These are phyloP conservation scores for Ziziphus jujuba DNA, from an alignment of 306 rosid species.

Conservation along the genomic window DNA sequence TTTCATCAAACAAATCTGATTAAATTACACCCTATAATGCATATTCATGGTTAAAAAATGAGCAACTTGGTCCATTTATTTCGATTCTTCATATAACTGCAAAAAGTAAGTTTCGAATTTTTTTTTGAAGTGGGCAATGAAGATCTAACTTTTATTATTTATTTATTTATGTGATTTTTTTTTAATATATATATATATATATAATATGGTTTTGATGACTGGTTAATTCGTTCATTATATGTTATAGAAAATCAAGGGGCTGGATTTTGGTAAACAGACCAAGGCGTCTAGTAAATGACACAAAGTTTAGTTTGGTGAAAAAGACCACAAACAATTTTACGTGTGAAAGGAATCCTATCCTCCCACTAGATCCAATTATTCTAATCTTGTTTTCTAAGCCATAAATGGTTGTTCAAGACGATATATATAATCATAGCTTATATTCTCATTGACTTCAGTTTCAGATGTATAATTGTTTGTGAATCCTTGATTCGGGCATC, in stretches of 20 bases:
- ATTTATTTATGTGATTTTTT: too few relatives aligned
- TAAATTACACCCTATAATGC: too few relatives aligned
- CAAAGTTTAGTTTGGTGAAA: constrained; percentile 15
- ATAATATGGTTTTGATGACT: background rate
- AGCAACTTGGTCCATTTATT: too few relatives aligned
- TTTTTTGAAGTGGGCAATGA: too few relatives aligned
- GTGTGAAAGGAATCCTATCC: constrained; percentile 44
- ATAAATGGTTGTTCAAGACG: constrained; percentile 25
- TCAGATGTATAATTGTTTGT: too few relatives aligned
- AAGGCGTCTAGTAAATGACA: constrained; percentile 8
- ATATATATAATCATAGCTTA: constrained; percentile 1
- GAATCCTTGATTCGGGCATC: too few relatives aligned
- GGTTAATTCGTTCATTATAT: constrained; percentile 26
- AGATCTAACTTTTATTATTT: too few relatives aligned
- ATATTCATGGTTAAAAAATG: too few relatives aligned
- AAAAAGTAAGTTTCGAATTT: too few relatives aligned
- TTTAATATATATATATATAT: background rate
- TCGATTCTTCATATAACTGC: too few relatives aligned
- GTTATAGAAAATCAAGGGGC: background rate
- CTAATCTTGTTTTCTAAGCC: constrained; percentile 28
- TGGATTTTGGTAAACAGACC: constrained; percentile 4
- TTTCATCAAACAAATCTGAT: too few relatives aligned
- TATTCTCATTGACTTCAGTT: constrained; percentile 7
- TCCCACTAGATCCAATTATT: constrained; percentile 13
- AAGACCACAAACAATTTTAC: constrained; percentile 22